These are phyloP conservation scores for Coelastrella sp. DNA, from an alignment of 139 green algal genomes.

Conservation along the genomic window DNA sequence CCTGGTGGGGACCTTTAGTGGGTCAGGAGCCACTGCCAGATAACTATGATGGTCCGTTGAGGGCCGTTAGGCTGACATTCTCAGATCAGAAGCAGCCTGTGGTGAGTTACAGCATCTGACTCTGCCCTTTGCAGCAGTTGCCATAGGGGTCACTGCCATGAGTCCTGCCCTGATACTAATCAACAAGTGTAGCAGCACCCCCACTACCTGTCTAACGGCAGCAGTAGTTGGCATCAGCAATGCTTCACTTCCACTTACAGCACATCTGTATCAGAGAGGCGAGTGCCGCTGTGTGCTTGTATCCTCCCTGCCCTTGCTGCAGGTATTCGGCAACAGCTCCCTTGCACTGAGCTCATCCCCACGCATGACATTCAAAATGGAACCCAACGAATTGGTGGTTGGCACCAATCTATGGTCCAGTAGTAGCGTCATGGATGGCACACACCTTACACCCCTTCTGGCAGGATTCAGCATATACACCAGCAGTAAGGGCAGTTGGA, in stretches of 20 bases:
- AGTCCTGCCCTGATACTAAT: too few relatives aligned
- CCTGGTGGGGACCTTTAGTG: slow-evolving; percentile 34
- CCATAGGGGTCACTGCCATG: too few relatives aligned
- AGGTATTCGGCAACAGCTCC: slow-evolving; percentile 34
- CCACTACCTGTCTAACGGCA: too few relatives aligned
- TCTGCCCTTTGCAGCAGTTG: too few relatives aligned
- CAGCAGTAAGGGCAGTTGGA: neutral
- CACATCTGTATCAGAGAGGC: too few relatives aligned
- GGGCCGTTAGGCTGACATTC: neutral
- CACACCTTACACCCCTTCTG: slow-evolving; percentile 4
- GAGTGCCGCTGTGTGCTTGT: too few relatives aligned
- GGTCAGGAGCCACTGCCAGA: slow-evolving; percentile 25
- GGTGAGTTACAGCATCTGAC: neutral
- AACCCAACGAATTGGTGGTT: slow-evolving; percentile 32
- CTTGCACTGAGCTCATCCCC: neutral
- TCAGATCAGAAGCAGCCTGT: slow-evolving; percentile 4
- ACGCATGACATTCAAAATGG: slow-evolving; percentile 19
- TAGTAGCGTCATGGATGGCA: slow-evolving; percentile 32
- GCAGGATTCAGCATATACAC: slow-evolving; percentile 34
- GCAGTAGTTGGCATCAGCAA: too few relatives aligned
- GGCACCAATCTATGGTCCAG: neutral
- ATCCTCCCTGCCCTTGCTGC: too few relatives aligned
- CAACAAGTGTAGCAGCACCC: too few relatives aligned
- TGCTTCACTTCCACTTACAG: too few relatives aligned
- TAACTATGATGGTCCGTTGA: slow-evolving; percentile 29